Base-by-base conservation (phyloP, 306 rosid genomes). In the Canavalia ensiformis region DNA sequence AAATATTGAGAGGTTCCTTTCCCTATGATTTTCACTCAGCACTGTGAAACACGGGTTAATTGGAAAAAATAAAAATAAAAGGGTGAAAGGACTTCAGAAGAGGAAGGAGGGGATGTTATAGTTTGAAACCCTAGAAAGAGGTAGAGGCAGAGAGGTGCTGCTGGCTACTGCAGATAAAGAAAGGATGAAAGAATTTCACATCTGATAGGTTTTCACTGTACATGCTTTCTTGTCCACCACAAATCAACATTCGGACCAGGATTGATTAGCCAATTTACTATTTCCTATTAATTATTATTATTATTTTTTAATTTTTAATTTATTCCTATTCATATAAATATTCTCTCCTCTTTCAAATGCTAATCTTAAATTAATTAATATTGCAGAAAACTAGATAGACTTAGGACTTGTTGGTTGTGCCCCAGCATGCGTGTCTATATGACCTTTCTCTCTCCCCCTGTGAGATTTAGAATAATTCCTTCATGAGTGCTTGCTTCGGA, bases 171-270 rank as follows among this genome's bases (percentile, higher is more conserved):
- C 75, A 57, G 79, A 64, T 70, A 50, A 84, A 82, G 82, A 39
- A 74, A 64, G 60, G 45, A 83, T 77, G 83, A 77, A 78, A 83
- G 77, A 78, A 90, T 75, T 88, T 80, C 87, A 87, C 82, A 77
- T 87, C 84, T 65, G 80, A 82, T 85, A 80, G 81, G 76, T 72
- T 81, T 84, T 65, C 84, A 82, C 78, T 75, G 88, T 84, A 81
- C 85, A 67, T 84, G 55, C 82, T 81, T 78, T 86, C 82, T 83
- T 81, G 90, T 87, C 89, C 90, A 88, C 64, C 50, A 86, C 79
- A 90, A 85, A 85, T 80, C 78, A 83, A 86, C 74, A 77, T 82
- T 75, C 81, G 66, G 12, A 30, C 11, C 44, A 0, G 18, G 72
- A 66, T 0, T 63, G 79, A 49, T 66, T 69, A 72, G 66, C 74